A percentile compares a stretch with the other conserved stretches of the same genome.
These are phyloP conservation scores for Fraxinus greggii DNA, from an alignment of 305 asterid species.

Conservation along the genomic window DNA sequence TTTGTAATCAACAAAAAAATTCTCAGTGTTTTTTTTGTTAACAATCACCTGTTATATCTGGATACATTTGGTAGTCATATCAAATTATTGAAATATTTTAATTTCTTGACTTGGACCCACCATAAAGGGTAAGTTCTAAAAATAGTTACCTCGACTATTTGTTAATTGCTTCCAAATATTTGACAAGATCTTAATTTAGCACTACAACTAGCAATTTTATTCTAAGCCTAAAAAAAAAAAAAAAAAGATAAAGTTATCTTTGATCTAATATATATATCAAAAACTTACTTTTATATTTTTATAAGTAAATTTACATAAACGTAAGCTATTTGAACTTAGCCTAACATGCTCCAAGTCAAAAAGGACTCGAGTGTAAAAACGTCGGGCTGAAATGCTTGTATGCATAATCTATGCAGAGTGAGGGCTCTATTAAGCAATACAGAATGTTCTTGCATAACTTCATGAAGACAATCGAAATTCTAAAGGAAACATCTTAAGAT, in stretches of 20 bases:
- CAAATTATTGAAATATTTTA: background rate
- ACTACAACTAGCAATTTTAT: background rate
- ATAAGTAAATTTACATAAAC: background rate
- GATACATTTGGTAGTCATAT: background rate
- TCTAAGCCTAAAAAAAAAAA: background rate
- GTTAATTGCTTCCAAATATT: background rate
- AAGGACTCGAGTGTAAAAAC: background rate
- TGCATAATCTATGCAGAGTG: no score
- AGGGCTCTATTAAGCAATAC: no score
- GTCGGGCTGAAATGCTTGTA: no score
- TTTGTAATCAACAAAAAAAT: background rate
- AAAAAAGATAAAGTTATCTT: no score
- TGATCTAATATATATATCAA: no score
- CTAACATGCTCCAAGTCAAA: background rate
- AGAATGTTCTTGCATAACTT: no score
- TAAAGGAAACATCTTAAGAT: background rate
- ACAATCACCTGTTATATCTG: background rate
- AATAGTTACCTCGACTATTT: background rate
- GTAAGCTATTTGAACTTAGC: background rate
- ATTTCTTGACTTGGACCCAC: background rate
- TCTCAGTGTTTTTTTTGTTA: background rate
- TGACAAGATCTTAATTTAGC: background rate
- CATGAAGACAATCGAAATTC: background rate
- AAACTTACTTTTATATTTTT: background rate
- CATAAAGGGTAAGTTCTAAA: background rate